Percentiles rank a stretch among this genome's conserved stretches.
Evolutionary conservation across 1,284 basidiomycete genomes (phyloP).

Genomic region (Ustilago cynodontis): DNA sequence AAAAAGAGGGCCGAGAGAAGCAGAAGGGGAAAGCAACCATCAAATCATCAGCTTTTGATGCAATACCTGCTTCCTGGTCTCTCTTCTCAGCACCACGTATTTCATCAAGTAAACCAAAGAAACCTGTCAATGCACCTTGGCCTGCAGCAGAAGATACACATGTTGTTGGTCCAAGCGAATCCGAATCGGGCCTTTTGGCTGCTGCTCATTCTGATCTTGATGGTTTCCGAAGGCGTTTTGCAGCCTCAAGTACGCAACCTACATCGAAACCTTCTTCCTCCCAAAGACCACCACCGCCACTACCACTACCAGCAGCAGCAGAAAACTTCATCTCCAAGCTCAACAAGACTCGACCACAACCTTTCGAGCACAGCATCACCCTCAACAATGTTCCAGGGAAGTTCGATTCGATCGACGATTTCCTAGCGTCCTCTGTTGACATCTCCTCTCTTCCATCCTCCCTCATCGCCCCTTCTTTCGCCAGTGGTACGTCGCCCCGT

Average conservation of each 20-base stretch:
- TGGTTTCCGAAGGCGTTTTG: slow-evolving; percentile 25
- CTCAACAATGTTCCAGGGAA: slow-evolving; percentile 1
- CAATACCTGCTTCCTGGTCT: slow-evolving; percentile 30
- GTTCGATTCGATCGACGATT: slow-evolving; percentile 14
- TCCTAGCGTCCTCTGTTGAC: slow-evolving; percentile 11
- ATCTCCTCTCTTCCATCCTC: slow-evolving; percentile 9
- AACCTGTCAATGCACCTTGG: slow-evolving; percentile 33
- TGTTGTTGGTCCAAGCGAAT: slow-evolving; percentile 5
- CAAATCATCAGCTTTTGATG: slow-evolving; percentile 5
- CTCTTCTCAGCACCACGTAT: slow-evolving; percentile 32
- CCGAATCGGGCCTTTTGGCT: slow-evolving; percentile 12
- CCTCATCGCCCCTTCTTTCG: not conserved
- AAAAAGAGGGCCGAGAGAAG: not conserved
- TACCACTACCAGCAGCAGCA: too few relatives aligned
- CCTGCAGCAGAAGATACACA: slow-evolving; percentile 24
- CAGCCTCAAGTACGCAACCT: not conserved
- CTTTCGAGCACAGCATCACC: not conserved
- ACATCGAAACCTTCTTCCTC: not conserved
- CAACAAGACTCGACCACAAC: slow-evolving; percentile 17
- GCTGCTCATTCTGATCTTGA: slow-evolving; percentile 9
- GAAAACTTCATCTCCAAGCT: slow-evolving; percentile 21
- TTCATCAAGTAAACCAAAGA: slow-evolving; percentile 21
- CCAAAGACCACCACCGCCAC: not conserved
- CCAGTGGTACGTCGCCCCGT: not conserved
- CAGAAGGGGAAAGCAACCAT: slow-evolving; percentile 8